Evolutionary conservation across 108 stramenopile species (phyloP).

Genomic region (Cyclostephanos tholiformis): DNA sequence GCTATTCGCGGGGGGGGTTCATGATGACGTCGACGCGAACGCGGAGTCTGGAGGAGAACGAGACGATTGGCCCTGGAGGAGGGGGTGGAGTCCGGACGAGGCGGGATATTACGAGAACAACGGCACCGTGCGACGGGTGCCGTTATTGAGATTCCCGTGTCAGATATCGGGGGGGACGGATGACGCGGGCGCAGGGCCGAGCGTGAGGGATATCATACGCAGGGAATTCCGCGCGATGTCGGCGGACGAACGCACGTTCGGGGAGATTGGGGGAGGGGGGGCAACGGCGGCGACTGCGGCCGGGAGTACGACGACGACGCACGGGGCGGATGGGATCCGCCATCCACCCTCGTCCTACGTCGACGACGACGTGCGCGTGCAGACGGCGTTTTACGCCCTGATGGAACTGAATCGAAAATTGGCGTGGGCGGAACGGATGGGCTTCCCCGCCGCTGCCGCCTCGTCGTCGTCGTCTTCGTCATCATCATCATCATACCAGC

Average conservation of each 20-base stretch:
- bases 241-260: constrained; percentile 12
- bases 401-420: constrained; percentile 79
- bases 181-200: constrained; percentile 15
- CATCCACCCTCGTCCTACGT: constrained; percentile 53
- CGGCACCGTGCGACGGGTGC: constrained; percentile 23
- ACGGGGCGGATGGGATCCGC: no score
- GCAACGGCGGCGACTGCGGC: not conserved
- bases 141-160: constrained; percentile 46
- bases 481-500: not conserved
- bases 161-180: constrained; percentile 17
- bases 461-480: not conserved
- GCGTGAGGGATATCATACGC: constrained; percentile 57
- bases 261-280: not conserved
- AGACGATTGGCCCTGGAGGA: constrained; percentile 8
- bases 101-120: constrained; percentile 37
- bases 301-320: not conserved
- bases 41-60: constrained; percentile 5
- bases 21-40: constrained; percentile 10
- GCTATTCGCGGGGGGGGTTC: constrained; percentile 40
- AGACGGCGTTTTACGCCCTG: constrained; percentile 72
- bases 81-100: constrained; percentile 31
- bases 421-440: constrained; percentile 56
- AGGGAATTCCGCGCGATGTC: constrained; percentile 68
- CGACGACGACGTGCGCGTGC: constrained; percentile 45
- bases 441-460: constrained; percentile 10